These are phyloP conservation scores for Colletotrichum graminicola DNA, from an alignment of 2,329 filamentous ascomycete species.

Conservation along the genomic window DNA sequence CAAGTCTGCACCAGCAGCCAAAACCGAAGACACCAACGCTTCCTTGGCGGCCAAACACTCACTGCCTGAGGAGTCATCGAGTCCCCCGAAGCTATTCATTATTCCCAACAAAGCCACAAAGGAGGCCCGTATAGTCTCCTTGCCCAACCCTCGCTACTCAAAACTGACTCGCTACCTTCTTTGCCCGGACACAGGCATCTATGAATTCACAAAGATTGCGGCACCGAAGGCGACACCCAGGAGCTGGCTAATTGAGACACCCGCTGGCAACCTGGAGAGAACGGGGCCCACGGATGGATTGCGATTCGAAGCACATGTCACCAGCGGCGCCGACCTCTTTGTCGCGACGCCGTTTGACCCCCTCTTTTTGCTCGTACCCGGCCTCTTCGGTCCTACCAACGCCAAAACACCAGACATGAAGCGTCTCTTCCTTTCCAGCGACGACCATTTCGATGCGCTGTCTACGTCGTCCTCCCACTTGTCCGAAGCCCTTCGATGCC, in stretches of 20 bases:
- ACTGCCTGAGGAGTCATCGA: constrained; percentile 55
- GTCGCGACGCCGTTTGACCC: constrained; percentile 88
- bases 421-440: constrained; percentile 74
- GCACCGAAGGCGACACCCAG: constrained; percentile 65
- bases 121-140: constrained; percentile 69
- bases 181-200: constrained; percentile 72
- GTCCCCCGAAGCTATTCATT: constrained; percentile 69
- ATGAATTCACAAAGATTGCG: constrained; percentile 72
- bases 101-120: constrained; percentile 66
- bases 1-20: constrained; percentile 52
- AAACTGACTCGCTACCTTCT: constrained; percentile 71
- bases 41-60: constrained; percentile 53
- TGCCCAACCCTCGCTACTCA: constrained; percentile 69
- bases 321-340: constrained; percentile 79
- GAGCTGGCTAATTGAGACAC: constrained; percentile 71
- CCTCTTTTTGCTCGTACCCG: constrained; percentile 84
- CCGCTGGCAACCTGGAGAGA: constrained; percentile 42
- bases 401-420: constrained; percentile 63
- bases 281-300: constrained; percentile 39
- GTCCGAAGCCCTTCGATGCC: constrained; percentile 65
- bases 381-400: constrained; percentile 64
- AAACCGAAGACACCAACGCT: constrained; percentile 46
- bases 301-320: constrained; percentile 54
- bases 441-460: constrained; percentile 79
- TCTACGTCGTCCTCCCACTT: constrained; percentile 69